Evolutionary conservation across 2,329 filamentous ascomycete genomes (phyloP).

Genomic region (Cercospora zeina): DNA sequence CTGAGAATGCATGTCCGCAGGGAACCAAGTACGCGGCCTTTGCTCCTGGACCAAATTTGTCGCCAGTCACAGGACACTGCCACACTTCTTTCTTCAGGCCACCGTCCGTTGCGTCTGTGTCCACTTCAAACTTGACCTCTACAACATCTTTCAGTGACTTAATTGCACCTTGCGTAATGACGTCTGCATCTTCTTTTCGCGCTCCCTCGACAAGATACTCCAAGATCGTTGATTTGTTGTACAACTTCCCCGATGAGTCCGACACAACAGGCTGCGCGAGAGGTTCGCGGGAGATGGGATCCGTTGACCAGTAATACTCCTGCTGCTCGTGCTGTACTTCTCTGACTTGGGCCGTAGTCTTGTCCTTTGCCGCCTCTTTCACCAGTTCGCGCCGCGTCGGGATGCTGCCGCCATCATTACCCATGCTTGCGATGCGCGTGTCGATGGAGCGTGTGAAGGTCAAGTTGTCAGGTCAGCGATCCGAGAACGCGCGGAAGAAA

Average conservation of each 20-base stretch:
- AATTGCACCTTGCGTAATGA: constrained; percentile 63
- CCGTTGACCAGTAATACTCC: constrained; percentile 81
- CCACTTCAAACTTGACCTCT: constrained; percentile 73
- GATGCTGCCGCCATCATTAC: constrained; percentile 95
- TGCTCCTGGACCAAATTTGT: constrained; percentile 74
- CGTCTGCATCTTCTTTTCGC: constrained; percentile 61
- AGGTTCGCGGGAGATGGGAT: constrained; percentile 77
- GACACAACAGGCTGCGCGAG: constrained; percentile 77
- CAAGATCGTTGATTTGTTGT: constrained; percentile 91
- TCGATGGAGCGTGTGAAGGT: neutral
- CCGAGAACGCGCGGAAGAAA: neutral
- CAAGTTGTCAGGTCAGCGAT: neutral
- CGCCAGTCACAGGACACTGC: constrained; percentile 85
- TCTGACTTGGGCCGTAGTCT: constrained; percentile 83
- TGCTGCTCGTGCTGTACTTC: constrained; percentile 82
- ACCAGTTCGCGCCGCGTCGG: constrained; percentile 94
- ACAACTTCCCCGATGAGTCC: constrained; percentile 79
- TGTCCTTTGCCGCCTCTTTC: constrained; percentile 81
- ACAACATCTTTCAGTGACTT: constrained; percentile 83
- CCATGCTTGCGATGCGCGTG: constrained; percentile 59
- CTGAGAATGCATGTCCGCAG: constrained; percentile 92
- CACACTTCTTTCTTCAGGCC: constrained; percentile 55
- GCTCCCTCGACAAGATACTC: constrained; percentile 61
- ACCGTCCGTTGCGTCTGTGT: constrained; percentile 43
- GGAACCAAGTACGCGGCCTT: constrained; percentile 89